These are phyloP conservation scores for Neofusicoccum laricinum DNA, from an alignment of 2,329 filamentous ascomycete genomes.

Conservation along the genomic window DNA sequence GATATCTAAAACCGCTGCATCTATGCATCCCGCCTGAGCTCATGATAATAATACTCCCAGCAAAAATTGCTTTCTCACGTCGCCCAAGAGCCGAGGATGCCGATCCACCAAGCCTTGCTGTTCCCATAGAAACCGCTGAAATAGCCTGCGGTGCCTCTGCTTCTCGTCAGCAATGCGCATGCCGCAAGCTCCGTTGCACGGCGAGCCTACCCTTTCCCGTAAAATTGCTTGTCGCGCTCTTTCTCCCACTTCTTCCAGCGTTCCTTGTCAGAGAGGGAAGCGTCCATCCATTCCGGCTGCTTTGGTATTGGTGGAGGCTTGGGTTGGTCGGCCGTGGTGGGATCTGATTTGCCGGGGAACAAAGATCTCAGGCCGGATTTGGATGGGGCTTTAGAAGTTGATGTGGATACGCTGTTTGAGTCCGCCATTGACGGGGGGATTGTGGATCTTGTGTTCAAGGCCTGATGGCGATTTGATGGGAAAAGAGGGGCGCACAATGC, in stretches of 20 bases:
- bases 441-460: too few species aligned
- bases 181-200: not conserved
- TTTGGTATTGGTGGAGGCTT: not conserved
- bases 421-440: not conserved
- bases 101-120: not conserved
- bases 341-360: not conserved
- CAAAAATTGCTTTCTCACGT: not conserved
- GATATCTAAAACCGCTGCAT: not conserved
- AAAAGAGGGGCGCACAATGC: too few species aligned
- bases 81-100: not conserved
- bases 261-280: not conserved
- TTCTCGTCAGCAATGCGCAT: not conserved
- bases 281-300: slow-evolving; percentile 5
- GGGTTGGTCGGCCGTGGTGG: not conserved
- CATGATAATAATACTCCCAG: too few species aligned
- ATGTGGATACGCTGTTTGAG: not conserved
- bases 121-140: not conserved
- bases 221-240: not conserved
- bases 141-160: not conserved
- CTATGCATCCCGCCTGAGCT: too few species aligned
- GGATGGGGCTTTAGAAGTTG: not conserved
- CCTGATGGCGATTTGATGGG: too few species aligned
- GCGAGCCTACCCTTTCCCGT: not conserved
- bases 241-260: slow-evolving; percentile 6
- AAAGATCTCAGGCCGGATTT: not conserved